Evolutionary conservation across 352 stramenopile species (phyloP).

Genomic region (Globisporangium echinulatum): DNA sequence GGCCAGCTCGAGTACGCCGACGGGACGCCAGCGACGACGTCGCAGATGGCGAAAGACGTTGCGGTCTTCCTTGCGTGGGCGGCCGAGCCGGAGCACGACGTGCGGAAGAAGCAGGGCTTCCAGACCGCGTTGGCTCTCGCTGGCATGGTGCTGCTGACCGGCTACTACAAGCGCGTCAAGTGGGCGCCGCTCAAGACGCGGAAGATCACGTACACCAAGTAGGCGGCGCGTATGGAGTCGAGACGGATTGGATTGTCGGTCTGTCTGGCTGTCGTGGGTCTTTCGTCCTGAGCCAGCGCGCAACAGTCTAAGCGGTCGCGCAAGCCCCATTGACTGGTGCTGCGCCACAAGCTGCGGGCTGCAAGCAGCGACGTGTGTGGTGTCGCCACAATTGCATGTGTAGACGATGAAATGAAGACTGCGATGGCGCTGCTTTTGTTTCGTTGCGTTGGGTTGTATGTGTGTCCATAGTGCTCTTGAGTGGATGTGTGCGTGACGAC

Average conservation of each 20-base stretch:
- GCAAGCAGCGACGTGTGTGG: no score
- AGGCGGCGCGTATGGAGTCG: constrained; percentile 18
- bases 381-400: constrained; percentile 11
- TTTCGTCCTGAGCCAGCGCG: no score
- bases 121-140: constrained; percentile 91
- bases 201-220: constrained; percentile 98
- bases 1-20: constrained; percentile 97
- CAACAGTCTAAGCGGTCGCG: no score
- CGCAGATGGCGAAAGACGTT: constrained; percentile 98
- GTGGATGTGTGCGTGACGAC: no score
- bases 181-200: constrained; percentile 97
- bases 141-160: constrained; percentile 89
- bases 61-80: constrained; percentile 96
- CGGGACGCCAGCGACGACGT: constrained; percentile 94
- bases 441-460: neutral
- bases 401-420: constrained; percentile 13
- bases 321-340: no score
- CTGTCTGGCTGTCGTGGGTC: no score
- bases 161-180: constrained; percentile 98
- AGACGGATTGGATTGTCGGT: no score
- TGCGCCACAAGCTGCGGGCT: no score
- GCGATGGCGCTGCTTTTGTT: neutral
- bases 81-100: constrained; percentile 96
- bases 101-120: constrained; percentile 96
- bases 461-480: neutral